Base-by-base conservation (phyloP, 1,284 basidiomycete genomes). In the Rhizoctonia solani region DNA sequence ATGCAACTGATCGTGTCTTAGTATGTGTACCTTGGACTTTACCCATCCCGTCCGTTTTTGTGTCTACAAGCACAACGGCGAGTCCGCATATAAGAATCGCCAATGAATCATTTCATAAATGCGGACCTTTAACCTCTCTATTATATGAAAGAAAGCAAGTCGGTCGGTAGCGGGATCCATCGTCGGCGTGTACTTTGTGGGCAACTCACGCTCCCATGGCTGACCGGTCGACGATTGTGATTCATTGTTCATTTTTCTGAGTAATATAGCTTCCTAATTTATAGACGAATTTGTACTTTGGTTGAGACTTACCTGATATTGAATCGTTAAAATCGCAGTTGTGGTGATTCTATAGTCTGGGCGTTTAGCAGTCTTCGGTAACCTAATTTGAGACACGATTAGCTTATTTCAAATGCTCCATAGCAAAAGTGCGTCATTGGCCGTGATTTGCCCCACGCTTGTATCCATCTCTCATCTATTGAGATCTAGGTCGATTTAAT, bases 1-100 rank as follows among this genome's bases (percentile, higher is more conserved):
- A 34, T 11, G 32, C 4, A 34, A 4, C 4, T 11, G 32, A 34
- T 4, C 6, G 41, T 16, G 41, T n/a, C n/a, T n/a, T n/a, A 16
- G 41, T 4, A 16, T 44, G 19, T 82, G 74, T 74, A 92, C 92
- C 50, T 89, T 84, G 73, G 92, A 83, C 71, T 94, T 84, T 27
- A 94, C 84, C 94, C 95, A 97, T 69, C 94, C 95, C 0, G 93
- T 95, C n/a, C 94, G 82, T 76, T 95, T 95, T 75, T 96, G 92
- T 0, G 91, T 93, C 92, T 95, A 71, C 23, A 61, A 11, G 39
- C 54, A 8, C 50, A 39, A 21, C n/a, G n/a, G 41, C 11, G 32
- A 4, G 32, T 34, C 11, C 32, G 19, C 19, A 27, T n/a, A 32
- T 21, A 42, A n/a, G 23, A 2, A 53, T 11, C 13, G 37, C 46